Evolutionary conservation across 2,329 filamentous ascomycete genomes (phyloP), one percentile per base, ranked within the genome.

Genomic region (Hypoxylon sp.): DNA sequence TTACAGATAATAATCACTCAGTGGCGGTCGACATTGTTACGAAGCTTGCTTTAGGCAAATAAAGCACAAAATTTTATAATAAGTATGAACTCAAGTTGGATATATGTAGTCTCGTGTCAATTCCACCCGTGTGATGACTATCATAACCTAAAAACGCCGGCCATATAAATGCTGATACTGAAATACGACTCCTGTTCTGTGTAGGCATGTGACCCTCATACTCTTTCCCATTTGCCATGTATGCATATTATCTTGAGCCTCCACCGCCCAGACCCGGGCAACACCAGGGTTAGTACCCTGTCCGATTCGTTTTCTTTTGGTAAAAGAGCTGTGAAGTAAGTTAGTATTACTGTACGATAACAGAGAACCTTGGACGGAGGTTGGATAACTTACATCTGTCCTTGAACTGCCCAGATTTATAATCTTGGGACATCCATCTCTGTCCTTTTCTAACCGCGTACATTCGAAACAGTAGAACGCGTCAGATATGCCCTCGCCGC

Each of bases 401-500:
- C 96, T 90, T 66, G 92, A 96, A 85, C 93, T 97, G 46, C 96
- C 96, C 78, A 99, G 83, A 80, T 99, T 99, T 79, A 99, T 98
- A 82, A 99, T 99, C 89, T 99, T 99, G 59, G 96, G 96, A 81
- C 96, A 99, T 1, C 96, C 96, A 79, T 99, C 96, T 68, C 96
- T 87, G 80, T 99, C 96, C 83, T 98, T 99, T 81, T 99, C 96
- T 14, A 99, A 84, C 6, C 96, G 88, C 66, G 96, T 99, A 81
- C 96, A 99, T 83, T 99, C 96, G 79, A 98, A 98, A 86, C 96
- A 99, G 85, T 99, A 99, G 82, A 98, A 98, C 54, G 96, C 96
- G 80, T 99, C 96, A 35, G 92, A 96, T 80, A 99, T 99, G 31
- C 96, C 96, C 84, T 98, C 96, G 75, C 96, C 96, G 80, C 96